Conservation (phyloP, 2,329 filamentous ascomycete species). For the Arthroderma uncinatum region DNA sequence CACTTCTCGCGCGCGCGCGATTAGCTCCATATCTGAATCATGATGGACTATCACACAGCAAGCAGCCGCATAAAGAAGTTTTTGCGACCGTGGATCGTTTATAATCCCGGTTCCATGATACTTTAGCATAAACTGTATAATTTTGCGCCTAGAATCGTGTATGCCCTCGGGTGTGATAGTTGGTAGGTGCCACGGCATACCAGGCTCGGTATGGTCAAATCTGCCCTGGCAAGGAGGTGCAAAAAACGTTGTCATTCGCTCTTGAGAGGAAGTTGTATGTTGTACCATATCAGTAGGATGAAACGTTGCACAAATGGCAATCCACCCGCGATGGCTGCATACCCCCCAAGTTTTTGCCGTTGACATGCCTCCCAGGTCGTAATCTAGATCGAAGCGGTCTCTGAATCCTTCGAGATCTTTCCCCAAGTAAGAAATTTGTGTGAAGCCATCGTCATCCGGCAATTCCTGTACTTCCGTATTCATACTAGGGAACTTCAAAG, state of each 20-base stretch:
- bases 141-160: conserved; percentile 17
- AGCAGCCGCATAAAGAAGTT: conserved; percentile 27
- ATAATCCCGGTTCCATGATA: conserved; percentile 13
- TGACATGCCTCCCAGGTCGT: conserved; percentile 41
- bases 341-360: conserved; percentile 46
- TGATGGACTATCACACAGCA: conserved; percentile 27
- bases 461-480: not conserved
- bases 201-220: conserved; percentile 11
- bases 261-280: conserved; percentile 41
- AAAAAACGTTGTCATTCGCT: conserved; percentile 34
- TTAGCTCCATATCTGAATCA: conserved; percentile 17
- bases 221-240: conserved; percentile 15
- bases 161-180: conserved; percentile 14
- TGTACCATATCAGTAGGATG: conserved; percentile 49
- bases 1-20: conserved; percentile 18
- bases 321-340: conserved; percentile 30
- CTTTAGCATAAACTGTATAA: conserved; percentile 23
- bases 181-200: conserved; percentile 13
- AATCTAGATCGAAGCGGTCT: conserved; percentile 39
- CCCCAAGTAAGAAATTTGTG: conserved; percentile 21
- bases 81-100: conserved; percentile 20
- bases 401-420: conserved; percentile 23
- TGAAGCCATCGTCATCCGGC: not conserved
- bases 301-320: conserved; percentile 41
- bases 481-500: not conserved